Evolutionary conservation across 495 filamentous ascomycete species (phyloP), one percentile per base, ranked within the genome.

Genomic region (Annulohypoxylon maeteangense): DNA sequence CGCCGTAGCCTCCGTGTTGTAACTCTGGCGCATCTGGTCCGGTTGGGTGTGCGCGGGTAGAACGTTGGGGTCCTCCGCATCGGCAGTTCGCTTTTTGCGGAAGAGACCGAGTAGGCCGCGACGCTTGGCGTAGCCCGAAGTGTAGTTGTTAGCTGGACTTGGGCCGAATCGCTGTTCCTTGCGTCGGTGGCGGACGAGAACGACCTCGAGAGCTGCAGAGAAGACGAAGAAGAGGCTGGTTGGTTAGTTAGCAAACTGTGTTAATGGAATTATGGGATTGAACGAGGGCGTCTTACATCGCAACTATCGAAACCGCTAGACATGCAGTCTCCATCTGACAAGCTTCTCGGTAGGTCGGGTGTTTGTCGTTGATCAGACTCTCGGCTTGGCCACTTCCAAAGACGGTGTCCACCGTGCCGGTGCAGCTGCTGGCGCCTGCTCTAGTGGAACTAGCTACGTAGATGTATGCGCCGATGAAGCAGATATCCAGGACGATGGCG

Each of bases 151-250:
- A 56, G 86, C 83, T 7, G 92, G 92, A 66, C 87, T 86, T 23
- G 93, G 92, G 38, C 91, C 92, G 82, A 89, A 93, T 54, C 90
- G 88, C 79, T 90, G 90, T 82, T 95, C 91, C 74, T 90, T 90
- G 75, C 89, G 87, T 81, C 91, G 91, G 78, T 92, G 83, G 63
- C 90, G 89, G 72, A 86, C 85, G 14, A 93, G 84, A 18, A 85
- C 78, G 62, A 90, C 56, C 75, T 93, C 90, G 68, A 91, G 79
- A 51, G 87, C 70, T 70, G 87, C 86, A 38, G 90, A 89, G 75
- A 91, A 74, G 59, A 89, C 62, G 85, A 92, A 93, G 77, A 93
- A 86, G 80, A 89, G 70, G 34, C 90, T 92, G 54, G n/a, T 67
- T 47, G 14, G 58, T 44, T 8, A 23, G n/a, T 38, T 62, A 65